Conservation (phyloP, 1,139 yeast species). For the Debaryomyces psychrophilus region DNA sequence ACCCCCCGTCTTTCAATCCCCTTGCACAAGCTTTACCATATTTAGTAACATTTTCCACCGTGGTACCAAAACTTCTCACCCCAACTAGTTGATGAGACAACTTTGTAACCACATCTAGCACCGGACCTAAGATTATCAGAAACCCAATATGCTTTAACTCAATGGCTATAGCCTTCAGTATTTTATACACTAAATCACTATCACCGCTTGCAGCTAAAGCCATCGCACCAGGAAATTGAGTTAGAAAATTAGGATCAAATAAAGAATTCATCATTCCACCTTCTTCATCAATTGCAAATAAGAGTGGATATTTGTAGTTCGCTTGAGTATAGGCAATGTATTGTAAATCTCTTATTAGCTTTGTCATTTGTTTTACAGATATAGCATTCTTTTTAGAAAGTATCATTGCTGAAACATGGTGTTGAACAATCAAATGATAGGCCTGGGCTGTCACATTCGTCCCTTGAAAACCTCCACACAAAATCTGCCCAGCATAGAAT, state of each 20-base stretch:
- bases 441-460: slow-evolving; percentile 60
- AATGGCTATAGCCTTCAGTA: slow-evolving; percentile 57
- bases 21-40: slow-evolving; percentile 58
- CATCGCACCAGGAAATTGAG: slow-evolving; percentile 70
- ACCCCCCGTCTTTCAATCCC: slow-evolving; percentile 60
- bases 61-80: slow-evolving; percentile 65
- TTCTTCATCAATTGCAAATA: slow-evolving; percentile 84
- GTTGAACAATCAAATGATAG: slow-evolving; percentile 54
- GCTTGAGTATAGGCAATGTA: slow-evolving; percentile 55
- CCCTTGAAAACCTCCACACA: slow-evolving; percentile 68
- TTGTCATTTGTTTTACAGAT: slow-evolving; percentile 54
- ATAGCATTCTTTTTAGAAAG: slow-evolving; percentile 56
- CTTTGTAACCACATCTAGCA: slow-evolving; percentile 63
- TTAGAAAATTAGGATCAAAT: slow-evolving; percentile 53
- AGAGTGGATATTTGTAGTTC: slow-evolving; percentile 56
- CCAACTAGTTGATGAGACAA: slow-evolving; percentile 62
- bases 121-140: slow-evolving; percentile 64
- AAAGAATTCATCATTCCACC: slow-evolving; percentile 71
- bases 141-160: slow-evolving; percentile 61
- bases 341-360: slow-evolving; percentile 57
- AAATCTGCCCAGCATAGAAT: slow-evolving; percentile 51
- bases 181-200: slow-evolving; percentile 52
- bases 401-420: slow-evolving; percentile 61
- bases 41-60: slow-evolving; percentile 58
- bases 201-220: slow-evolving; percentile 63